Conservation (phyloP, 164 flowering plant genomes). For the Tinospora cordifolia region DNA sequence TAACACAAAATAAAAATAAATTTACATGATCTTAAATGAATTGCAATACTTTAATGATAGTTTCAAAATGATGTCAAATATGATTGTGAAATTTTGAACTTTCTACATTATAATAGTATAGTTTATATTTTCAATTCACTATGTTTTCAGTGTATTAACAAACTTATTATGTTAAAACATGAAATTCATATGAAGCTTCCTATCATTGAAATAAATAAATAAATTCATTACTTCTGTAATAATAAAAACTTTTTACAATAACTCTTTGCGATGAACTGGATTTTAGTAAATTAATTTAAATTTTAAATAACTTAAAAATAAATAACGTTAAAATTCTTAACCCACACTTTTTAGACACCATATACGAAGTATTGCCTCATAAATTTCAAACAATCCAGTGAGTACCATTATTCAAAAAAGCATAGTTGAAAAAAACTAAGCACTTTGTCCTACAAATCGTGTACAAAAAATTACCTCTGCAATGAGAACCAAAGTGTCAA, state of each 20-base stretch:
- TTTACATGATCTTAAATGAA: too few relatives aligned
- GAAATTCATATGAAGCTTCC: background rate
- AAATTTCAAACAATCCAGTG: background rate
- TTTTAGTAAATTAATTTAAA: background rate
- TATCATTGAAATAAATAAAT: background rate
- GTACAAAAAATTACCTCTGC: conserved; percentile 50
- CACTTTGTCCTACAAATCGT: background rate
- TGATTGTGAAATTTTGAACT: too few relatives aligned
- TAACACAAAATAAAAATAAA: too few relatives aligned
- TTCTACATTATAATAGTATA: too few relatives aligned
- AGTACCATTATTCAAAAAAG: background rate
- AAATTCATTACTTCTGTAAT: too few relatives aligned
- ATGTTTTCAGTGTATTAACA: background rate
- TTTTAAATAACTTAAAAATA: background rate
- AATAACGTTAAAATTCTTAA: background rate
- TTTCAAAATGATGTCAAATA: too few relatives aligned
- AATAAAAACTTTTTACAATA: background rate
- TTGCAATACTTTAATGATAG: too few relatives aligned
- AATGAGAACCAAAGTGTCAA: conserved; percentile 68
- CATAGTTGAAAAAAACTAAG: background rate
- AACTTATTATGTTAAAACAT: background rate
- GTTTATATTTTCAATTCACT: too few relatives aligned
- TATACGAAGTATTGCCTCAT: background rate
- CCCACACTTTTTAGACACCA: background rate
- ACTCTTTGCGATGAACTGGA: background rate